Evolutionary conservation across 2,329 filamentous ascomycete genomes (phyloP).

Genomic region (Moelleriella libera): DNA sequence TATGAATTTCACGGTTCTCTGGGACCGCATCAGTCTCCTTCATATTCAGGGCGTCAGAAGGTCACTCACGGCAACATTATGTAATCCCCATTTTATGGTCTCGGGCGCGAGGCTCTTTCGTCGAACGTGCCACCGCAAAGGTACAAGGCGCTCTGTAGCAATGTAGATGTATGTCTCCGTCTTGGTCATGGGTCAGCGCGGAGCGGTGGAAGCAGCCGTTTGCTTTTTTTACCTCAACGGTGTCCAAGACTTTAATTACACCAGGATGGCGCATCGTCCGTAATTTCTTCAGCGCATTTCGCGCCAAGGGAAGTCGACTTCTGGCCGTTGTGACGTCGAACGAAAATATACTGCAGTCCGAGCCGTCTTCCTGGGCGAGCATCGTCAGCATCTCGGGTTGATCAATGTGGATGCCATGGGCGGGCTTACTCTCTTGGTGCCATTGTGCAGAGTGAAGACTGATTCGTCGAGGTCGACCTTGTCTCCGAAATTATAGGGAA

Average conservation of each 20-base stretch:
- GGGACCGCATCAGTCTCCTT: slow-evolving; percentile 8
- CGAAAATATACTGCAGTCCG: slow-evolving; percentile 89
- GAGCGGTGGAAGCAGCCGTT: background rate
- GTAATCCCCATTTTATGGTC: slow-evolving; percentile 92
- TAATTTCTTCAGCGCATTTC: slow-evolving; percentile 87
- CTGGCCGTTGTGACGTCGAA: slow-evolving; percentile 80
- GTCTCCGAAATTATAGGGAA: slow-evolving; percentile 87
- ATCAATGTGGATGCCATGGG: background rate
- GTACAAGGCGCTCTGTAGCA: slow-evolving; percentile 79
- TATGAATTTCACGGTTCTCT: slow-evolving; percentile 90
- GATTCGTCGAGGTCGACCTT: slow-evolving; percentile 84
- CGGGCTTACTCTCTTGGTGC: slow-evolving; percentile 60
- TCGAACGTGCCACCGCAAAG: slow-evolving; percentile 80
- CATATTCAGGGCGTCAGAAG: background rate
- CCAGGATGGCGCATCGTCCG: slow-evolving; percentile 88
- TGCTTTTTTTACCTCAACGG: slow-evolving; percentile 57
- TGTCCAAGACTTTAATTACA: slow-evolving; percentile 86
- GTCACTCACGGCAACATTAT: slow-evolving; percentile 58
- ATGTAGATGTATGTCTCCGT: slow-evolving; percentile 94
- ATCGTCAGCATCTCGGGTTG: background rate
- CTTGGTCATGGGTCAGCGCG: slow-evolving; percentile 27
- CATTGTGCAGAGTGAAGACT: slow-evolving; percentile 94
- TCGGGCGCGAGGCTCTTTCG: slow-evolving; percentile 78
- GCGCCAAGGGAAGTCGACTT: slow-evolving; percentile 70
- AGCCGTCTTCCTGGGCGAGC: slow-evolving; percentile 65